Conservation (phyloP, 106 monocot genomes). For the Xerophyta viscosa region DNA sequence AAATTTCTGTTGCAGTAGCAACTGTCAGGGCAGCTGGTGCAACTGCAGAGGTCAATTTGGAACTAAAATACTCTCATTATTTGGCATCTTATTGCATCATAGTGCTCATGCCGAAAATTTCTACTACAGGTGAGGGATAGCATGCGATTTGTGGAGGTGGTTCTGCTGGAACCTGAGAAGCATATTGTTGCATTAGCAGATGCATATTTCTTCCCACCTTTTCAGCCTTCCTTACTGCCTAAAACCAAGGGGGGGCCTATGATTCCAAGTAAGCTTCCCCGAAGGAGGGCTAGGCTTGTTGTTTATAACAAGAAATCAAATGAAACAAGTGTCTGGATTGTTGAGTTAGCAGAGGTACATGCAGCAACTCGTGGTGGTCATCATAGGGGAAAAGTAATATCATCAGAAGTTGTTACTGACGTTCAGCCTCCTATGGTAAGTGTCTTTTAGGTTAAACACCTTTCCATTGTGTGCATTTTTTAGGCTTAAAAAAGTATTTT, state of each 20-base stretch:
- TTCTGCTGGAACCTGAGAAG: constrained; percentile 87
- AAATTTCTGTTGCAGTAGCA: constrained; percentile 91
- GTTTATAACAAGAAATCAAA: constrained; percentile 91
- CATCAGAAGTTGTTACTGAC: constrained; percentile 83
- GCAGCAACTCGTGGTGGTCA: constrained; percentile 95
- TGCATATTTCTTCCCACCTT: constrained; percentile 98
- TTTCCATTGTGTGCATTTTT: background rate
- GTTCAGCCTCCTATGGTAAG: constrained; percentile 98
- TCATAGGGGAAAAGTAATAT: constrained; percentile 87
- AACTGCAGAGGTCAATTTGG: constrained; percentile 99
- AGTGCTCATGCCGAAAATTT: no score
- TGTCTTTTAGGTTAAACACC: background rate
- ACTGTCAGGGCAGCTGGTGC: constrained; percentile 95
- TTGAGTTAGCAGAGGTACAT: constrained; percentile 87
- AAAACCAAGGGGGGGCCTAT: constrained; percentile 81
- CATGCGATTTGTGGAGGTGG: constrained; percentile 96
- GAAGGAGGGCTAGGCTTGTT: constrained; percentile 81
- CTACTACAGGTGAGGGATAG: constrained; percentile 73
- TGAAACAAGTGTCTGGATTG: constrained; percentile 94
- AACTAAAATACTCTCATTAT: no score
- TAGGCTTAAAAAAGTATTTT: no score
- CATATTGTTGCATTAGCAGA: constrained; percentile 87
- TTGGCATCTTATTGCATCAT: no score
- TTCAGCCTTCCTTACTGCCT: constrained; percentile 89
- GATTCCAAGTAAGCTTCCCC: constrained; percentile 85